Conservation (phyloP, 345 rosid species). For the Arabidopsis thaliana region TAIR10.1 NC_003076.8:13464501-13465000, state of each 20-base stretch:
- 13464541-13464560: slow-evolving; percentile 12
- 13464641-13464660: slow-evolving; percentile 91
- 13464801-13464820: slow-evolving; percentile 98
- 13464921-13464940: background rate
- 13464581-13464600: slow-evolving; percentile 84
- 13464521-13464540: slow-evolving; percentile 4
- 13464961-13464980: background rate
- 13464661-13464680: slow-evolving; percentile 94
- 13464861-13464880: slow-evolving; percentile 98
- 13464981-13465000: background rate
- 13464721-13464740: slow-evolving; percentile 22
- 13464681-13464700: slow-evolving; percentile 77
- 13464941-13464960: slow-evolving; percentile 7
- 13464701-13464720: slow-evolving; percentile 33
- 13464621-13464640: slow-evolving; percentile 94
- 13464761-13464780: slow-evolving; percentile 62
- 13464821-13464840: slow-evolving; percentile 87
- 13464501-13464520: slow-evolving; percentile 50
- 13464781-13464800: slow-evolving; percentile 97
- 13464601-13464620: slow-evolving; percentile 87
- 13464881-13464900: slow-evolving; percentile 92
- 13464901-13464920: slow-evolving; percentile 95
- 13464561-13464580: slow-evolving; percentile 25
- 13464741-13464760: background rate
- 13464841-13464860: slow-evolving; percentile 92